Percentiles rank a stretch among this genome's conserved stretches.
Conservation (phyloP, 495 filamentous ascomycete genomes). For the Pseudoneurospora amorphoporcata region DNA sequence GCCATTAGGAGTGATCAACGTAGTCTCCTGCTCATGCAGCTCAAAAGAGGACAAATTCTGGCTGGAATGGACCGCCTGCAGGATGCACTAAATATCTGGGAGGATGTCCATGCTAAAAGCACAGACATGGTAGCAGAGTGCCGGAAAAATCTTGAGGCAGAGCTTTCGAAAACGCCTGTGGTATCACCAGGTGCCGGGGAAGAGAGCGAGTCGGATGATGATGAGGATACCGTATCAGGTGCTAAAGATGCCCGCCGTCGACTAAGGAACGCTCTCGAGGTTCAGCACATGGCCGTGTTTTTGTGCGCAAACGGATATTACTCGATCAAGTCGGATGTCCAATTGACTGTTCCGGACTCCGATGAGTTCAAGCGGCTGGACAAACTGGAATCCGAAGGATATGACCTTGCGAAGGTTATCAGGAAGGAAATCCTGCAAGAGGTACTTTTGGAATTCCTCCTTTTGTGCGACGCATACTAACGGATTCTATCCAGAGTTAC, state of each 20-base stretch:
- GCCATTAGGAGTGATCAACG: conserved; percentile 57
- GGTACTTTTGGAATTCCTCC: conserved; percentile 10
- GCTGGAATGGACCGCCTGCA: conserved; percentile 45
- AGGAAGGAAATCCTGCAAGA: conserved; percentile 63
- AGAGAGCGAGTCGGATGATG: conserved; percentile 29
- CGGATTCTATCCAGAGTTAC: conserved; percentile 9
- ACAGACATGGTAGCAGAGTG: conserved; percentile 51
- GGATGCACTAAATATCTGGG: conserved; percentile 60
- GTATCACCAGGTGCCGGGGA: conserved; percentile 23
- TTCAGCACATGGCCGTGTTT: conserved; percentile 74
- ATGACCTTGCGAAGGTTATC: conserved; percentile 66
- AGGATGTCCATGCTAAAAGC: conserved; percentile 44
- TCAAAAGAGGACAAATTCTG: conserved; percentile 62
- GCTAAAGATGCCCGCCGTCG: conserved; percentile 45
- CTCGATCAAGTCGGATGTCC: conserved; percentile 63
- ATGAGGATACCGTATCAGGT: conserved; percentile 23
- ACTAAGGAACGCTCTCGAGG: conserved; percentile 61
- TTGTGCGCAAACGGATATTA: conserved; percentile 76
- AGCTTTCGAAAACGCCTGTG: conserved; percentile 35
- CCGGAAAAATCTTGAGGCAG: conserved; percentile 46
- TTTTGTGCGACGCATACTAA: conserved; percentile 4
- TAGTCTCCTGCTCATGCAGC: conserved; percentile 44
- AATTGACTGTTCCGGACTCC: conserved; percentile 51
- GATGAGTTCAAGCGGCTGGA: conserved; percentile 56
- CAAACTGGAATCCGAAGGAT: conserved; percentile 56